Conservation (phyloP, 2,329 filamentous ascomycete species). For the Cercospora beticola region DNA sequence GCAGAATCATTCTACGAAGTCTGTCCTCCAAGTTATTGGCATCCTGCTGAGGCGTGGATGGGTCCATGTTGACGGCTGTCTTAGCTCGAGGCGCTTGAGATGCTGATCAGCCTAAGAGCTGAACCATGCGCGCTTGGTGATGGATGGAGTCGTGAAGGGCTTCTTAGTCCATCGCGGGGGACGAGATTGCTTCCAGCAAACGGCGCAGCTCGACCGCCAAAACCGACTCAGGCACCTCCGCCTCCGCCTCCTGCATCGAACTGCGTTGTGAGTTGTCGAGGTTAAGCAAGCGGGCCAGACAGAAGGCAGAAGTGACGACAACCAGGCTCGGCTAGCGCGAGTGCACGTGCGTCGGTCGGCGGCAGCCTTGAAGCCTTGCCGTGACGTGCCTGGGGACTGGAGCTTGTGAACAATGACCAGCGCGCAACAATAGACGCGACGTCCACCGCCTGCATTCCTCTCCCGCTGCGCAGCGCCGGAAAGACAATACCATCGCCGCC, state of each 20-base stretch:
- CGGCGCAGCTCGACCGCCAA: not conserved
- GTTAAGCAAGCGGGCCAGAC: not conserved
- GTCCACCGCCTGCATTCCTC: constrained; percentile 1
- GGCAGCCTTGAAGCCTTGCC: not conserved
- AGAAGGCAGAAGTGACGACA: not conserved
- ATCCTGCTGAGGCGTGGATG: constrained; percentile 25
- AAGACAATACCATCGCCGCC: not conserved
- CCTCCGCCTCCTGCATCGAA: not conserved
- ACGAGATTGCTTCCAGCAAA: constrained; percentile 1
- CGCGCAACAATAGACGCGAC: not conserved
- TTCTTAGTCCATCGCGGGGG: not conserved
- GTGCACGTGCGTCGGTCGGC: not conserved
- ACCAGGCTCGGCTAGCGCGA: not conserved
- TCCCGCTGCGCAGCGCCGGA: not conserved
- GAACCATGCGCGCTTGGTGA: not conserved
- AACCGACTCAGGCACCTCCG: not conserved
- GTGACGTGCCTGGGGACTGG: not conserved
- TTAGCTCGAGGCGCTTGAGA: not conserved
- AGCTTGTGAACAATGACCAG: constrained; percentile 1
- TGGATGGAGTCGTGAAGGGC: not conserved
- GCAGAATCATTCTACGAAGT: constrained; percentile 61
- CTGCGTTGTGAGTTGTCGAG: not conserved
- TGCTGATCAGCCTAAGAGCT: not conserved
- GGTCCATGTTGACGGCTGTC: constrained; percentile 21
- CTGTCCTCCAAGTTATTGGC: constrained; percentile 53